phyloP scores from a whole-genome alignment of 2,329 filamentous ascomycete genomes.

The Thyridium curvatum region DNA sequence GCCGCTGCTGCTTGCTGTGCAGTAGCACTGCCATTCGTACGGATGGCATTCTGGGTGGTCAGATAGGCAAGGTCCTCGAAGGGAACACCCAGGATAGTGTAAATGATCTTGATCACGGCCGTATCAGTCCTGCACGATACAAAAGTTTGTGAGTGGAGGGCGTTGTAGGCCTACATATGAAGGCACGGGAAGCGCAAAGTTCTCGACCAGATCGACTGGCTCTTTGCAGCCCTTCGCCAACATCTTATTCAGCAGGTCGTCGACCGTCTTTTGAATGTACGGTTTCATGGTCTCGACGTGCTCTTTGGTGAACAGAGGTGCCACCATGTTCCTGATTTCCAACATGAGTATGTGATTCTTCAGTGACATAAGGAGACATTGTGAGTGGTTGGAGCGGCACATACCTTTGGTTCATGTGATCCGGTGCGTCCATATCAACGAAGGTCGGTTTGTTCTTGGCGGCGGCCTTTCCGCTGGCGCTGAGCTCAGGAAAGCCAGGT shows the following conservation, averaged over 20 bases:
- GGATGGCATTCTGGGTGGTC: slow-evolving; percentile 37
- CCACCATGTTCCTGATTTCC: slow-evolving; percentile 37
- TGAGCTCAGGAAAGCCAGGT: slow-evolving; percentile 40
- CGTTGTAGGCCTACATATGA: slow-evolving; percentile 28
- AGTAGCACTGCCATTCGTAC: slow-evolving; percentile 39
- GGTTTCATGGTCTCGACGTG: slow-evolving; percentile 32
- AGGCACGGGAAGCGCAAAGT: slow-evolving; percentile 39
- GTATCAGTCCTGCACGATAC: too few relatives aligned
- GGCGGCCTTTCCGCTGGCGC: slow-evolving; percentile 36
- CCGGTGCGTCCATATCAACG: slow-evolving; percentile 43
- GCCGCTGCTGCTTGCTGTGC: slow-evolving; percentile 37
- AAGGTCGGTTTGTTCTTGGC: slow-evolving; percentile 43
- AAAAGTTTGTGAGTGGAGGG: neutral
- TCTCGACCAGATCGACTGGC: slow-evolving; percentile 37
- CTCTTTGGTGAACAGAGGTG: slow-evolving; percentile 31
- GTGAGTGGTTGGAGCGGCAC: neutral
- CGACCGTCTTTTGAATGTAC: slow-evolving; percentile 38
- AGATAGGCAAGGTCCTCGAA: slow-evolving; percentile 38
- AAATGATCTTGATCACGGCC: slow-evolving; percentile 31
- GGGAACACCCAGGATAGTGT: slow-evolving; percentile 41
- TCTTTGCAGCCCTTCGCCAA: slow-evolving; percentile 24
- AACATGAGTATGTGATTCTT: too few relatives aligned
- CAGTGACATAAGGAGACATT: neutral
- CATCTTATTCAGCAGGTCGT: slow-evolving; percentile 33
- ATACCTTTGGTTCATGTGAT: slow-evolving; percentile 37